Base-by-base conservation (phyloP, 2,329 filamentous ascomycete species). In the Penicillium hesseltinei region DNA sequence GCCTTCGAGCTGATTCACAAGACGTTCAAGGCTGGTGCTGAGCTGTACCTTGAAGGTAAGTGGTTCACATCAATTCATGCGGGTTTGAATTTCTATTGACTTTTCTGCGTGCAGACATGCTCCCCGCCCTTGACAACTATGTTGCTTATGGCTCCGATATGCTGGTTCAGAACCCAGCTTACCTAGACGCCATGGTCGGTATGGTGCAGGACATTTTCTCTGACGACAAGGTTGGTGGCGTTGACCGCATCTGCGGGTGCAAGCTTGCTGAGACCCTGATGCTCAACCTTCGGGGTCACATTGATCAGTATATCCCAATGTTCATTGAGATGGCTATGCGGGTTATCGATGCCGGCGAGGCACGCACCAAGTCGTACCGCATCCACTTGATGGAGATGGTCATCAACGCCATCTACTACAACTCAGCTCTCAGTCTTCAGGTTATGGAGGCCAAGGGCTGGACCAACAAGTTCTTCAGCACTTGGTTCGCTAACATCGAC, bases 311-410 rank as follows among this genome's bases (percentile, higher is more conserved):
- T 71, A 86, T 97, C 36, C 87, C 90, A 19, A 89, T 91, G 57
- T 97, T 99, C 75, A 88, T 97, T 65, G 85, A 86, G 65, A 87
- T 97, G 75, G 89, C 91, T 31, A 97, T 97, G 92, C 83, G 79
- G 46, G 88, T 92, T 38, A 82, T 99, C 23, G 71, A 75, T 52
- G 86, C 83, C 50, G 84, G 88, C 43, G 90, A 96, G 63, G 81
- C 90, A 51, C 92, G 92, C 77, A 88, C 95, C 66, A 97, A 95
- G 81, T 92, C 91, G 3, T 95, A 97, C 75, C 89, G 91, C 69
- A 92, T 97, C 54, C 93, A 99, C 74, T 79, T 99, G 44, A 96
- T 99, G 90, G 94, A 99, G 78, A 95, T 99, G 87, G 87, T 99
- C 57, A 96, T 99, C 81, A 97, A 97, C 76, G 87, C 90, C 54